Evolutionary conservation across 163 green algal species (phyloP).

Genomic region (Prototheca wickerhamii): DNA sequence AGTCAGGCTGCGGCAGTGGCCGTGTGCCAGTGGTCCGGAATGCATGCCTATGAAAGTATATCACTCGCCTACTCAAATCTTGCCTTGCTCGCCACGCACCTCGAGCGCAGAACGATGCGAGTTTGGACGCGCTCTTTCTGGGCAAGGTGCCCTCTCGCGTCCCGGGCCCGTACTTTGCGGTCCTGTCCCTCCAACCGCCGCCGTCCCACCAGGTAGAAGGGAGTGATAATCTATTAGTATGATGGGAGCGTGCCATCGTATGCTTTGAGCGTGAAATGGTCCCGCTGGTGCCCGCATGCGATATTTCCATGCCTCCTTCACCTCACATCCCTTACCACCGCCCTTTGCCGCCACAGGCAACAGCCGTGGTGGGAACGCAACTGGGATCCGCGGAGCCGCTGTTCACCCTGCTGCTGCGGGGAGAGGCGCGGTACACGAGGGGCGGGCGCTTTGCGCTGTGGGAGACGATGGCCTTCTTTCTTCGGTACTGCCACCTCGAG

Average conservation of each 20-base stretch:
- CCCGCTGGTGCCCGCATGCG: too few species aligned
- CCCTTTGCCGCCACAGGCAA: neutral
- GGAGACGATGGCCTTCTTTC: conserved; percentile 24
- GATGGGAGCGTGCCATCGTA: neutral
- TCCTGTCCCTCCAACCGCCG: conserved; percentile 48
- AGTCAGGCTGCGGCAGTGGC: neutral
- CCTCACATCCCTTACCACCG: neutral
- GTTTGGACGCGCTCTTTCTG: conserved; percentile 47
- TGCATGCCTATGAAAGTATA: neutral
- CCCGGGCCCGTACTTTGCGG: conserved; percentile 37
- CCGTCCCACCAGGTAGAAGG: conserved; percentile 15
- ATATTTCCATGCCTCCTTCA: conserved; percentile 3
- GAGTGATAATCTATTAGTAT: neutral
- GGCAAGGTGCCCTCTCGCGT: conserved; percentile 43
- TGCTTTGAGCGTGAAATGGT: too few species aligned
- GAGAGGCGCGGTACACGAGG: conserved; percentile 9
- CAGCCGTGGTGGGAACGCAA: conserved; percentile 14
- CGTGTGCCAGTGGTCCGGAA: neutral
- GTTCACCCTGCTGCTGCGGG: conserved; percentile 18
- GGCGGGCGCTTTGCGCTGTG: conserved; percentile 2
- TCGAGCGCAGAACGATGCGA: conserved; percentile 1
- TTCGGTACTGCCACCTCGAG: conserved; percentile 11
- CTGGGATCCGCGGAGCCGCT: conserved; percentile 16
- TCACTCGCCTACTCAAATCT: neutral
- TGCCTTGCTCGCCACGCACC: conserved; percentile 4